These are phyloP conservation scores for Acacia pycnantha DNA, from an alignment of 331 rosid species.

Conservation along the genomic window DNA sequence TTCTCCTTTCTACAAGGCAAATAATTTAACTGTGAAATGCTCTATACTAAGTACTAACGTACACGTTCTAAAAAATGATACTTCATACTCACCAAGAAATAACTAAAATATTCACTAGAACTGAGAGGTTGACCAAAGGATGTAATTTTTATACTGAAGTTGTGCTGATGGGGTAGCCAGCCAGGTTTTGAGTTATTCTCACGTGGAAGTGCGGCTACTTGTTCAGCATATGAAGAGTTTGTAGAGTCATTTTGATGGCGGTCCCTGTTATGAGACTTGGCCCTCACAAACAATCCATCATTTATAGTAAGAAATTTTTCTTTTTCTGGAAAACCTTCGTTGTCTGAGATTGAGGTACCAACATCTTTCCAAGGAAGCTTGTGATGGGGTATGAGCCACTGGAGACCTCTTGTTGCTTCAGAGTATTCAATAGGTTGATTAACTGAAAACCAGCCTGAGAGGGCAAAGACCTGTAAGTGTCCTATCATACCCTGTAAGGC, in stretches of 20 bases:
- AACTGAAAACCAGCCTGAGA: constrained; percentile 54
- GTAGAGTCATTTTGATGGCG: constrained; percentile 11
- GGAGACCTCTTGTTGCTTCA: constrained; percentile 62
- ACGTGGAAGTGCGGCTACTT: constrained; percentile 19
- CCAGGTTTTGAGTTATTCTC: constrained; percentile 29
- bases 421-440: constrained; percentile 52
- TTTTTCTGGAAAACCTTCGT: background rate
- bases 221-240: constrained; percentile 25
- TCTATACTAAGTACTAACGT: background rate
- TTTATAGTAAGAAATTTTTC: constrained; percentile 21
- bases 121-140: constrained; percentile 56
- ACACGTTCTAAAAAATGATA: constrained; percentile 10
- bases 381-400: constrained; percentile 69
- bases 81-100: constrained; percentile 61
- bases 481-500: constrained; percentile 62
- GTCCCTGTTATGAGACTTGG: constrained; percentile 12
- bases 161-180: constrained; percentile 34
- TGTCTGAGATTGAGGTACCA: constrained; percentile 23
- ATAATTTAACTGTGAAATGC: constrained; percentile 18
- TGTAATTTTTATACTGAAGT: constrained; percentile 34
- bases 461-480: constrained; percentile 72
- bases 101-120: constrained; percentile 52
- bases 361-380: constrained; percentile 62
- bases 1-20: constrained; percentile 65
- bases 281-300: constrained; percentile 7